Evolutionary conservation across 345 rosid species (phyloP).

Genomic region (Bretschneidera sinensis): DNA sequence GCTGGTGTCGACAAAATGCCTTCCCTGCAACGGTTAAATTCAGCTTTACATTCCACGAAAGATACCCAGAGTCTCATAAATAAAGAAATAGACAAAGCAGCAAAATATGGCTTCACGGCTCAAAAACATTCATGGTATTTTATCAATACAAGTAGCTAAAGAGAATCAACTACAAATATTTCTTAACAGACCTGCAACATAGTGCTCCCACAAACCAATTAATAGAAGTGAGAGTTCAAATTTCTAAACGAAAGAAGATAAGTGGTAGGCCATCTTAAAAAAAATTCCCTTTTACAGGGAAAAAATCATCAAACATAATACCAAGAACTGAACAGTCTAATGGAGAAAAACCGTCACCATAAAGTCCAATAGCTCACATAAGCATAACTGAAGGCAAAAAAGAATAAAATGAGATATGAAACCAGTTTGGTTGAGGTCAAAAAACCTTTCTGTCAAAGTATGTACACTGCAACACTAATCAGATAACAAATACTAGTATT

Average conservation of each 20-base stretch:
- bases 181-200: too few species aligned
- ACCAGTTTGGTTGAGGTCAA: neutral
- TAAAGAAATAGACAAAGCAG: too few species aligned
- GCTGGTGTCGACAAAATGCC: conserved; percentile 88
- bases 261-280: too few species aligned
- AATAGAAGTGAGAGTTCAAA: neutral
- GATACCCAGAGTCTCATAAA: conserved; percentile 5
- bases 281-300: neutral
- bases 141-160: too few species aligned
- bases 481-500: too few species aligned
- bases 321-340: neutral
- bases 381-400: neutral
- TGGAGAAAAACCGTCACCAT: neutral
- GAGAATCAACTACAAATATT: too few species aligned
- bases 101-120: neutral
- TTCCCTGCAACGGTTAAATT: conserved; percentile 45
- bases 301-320: too few species aligned
- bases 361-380: neutral
- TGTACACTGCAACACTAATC: neutral
- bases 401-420: neutral
- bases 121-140: neutral
- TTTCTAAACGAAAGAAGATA: neutral
- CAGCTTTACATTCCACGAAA: conserved; percentile 13
- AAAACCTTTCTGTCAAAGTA: neutral
- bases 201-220: neutral